Evolutionary conservation across 495 filamentous ascomycete genomes (phyloP), one percentile per base, ranked within the genome.

Genomic region (Trichoderma virens): DNA sequence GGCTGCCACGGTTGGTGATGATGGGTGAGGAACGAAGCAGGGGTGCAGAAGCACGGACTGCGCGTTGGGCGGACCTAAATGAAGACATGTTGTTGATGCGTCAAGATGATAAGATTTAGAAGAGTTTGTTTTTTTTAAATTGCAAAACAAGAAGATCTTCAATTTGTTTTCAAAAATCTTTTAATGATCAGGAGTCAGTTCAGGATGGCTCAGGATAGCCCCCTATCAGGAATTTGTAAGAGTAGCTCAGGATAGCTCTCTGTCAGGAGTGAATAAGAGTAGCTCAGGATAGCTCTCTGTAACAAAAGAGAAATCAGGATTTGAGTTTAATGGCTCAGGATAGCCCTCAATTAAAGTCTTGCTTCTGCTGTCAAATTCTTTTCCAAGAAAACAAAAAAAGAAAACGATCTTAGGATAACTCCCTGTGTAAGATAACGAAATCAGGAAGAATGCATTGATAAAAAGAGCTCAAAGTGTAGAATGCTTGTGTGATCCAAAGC

Each of bases 301-400:
- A 31, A 60, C 28, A 60, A 60, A 35, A 31, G 14, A 23, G 31
- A 56, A 60, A 60, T 31, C 56, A 60, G 32, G 56, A 60, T 30
- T 31, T 31, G 28, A 31, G 56, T 35, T 32, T 60, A 14, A 34
- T 31, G 56, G 56, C 41, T 63, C 62, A 63, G 62, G 39, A 45
- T 63, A 45, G 39, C 62, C 75, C 64, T 69, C 69, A 68, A 56
- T 27, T 20, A 30, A 27, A 13, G 30, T 16, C 20, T 23, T 47
- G n/a, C 9, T n/a, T 47, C 8, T 5, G 18, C 18, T 47, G 43
- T 47, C n/a, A 47, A 47, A 8, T 20, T 20, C 23, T 25, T n/a
- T 20, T 35, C 6, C 43, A 25, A 47, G 5, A 47, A 8, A 47
- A 47, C 4, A 5, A 3, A 8, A 47, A 47, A 25, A 3, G 38